Percentiles rank a stretch among this genome's conserved stretches.
phyloP scores from a whole-genome alignment of 148 eudicot genomes.

The Dysphania ambrosioides region DNA sequence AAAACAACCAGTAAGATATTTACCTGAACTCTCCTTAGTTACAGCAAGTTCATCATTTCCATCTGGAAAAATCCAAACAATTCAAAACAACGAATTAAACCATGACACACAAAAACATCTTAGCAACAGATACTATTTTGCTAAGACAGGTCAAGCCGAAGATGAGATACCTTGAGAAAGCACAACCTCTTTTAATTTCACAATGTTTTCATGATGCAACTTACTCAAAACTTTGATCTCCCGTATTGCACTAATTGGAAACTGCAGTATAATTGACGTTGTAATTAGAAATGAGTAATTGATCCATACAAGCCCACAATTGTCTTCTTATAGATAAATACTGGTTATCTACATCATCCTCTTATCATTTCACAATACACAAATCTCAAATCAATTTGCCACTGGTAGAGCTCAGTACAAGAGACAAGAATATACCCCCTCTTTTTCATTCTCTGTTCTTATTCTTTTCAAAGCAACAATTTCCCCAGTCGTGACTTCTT shows the following conservation, averaged over 20 bases:
- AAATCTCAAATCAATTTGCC: not conserved
- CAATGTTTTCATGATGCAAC: conserved; percentile 47
- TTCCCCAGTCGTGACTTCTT: conserved; percentile 65
- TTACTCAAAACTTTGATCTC: conserved; percentile 45
- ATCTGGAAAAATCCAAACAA: conserved; percentile 2
- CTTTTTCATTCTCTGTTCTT: conserved; percentile 76
- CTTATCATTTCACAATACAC: not conserved
- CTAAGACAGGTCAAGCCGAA: not conserved
- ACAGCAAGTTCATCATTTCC: conserved; percentile 17
- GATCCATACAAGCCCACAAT: not conserved
- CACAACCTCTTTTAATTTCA: conserved; percentile 50
- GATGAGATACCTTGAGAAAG: conserved; percentile 46
- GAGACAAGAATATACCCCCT: conserved; percentile 61
- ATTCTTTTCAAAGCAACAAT: conserved; percentile 75
- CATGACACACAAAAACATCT: not conserved
- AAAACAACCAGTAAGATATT: not conserved
- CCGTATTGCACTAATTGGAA: conserved; percentile 53
- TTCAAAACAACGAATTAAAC: conserved; percentile 14
- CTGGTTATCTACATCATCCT: not conserved
- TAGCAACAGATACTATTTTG: not conserved
- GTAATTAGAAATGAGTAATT: not conserved
- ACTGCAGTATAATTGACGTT: conserved; percentile 33
- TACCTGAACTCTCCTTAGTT: conserved; percentile 1
- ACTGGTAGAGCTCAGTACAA: not conserved
- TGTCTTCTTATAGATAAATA: not conserved